Evolutionary conservation across 176 grass and related monocot species (phyloP), one percentile per base, ranked within the genome.

Genomic region (Leersia perrieri): DNA sequence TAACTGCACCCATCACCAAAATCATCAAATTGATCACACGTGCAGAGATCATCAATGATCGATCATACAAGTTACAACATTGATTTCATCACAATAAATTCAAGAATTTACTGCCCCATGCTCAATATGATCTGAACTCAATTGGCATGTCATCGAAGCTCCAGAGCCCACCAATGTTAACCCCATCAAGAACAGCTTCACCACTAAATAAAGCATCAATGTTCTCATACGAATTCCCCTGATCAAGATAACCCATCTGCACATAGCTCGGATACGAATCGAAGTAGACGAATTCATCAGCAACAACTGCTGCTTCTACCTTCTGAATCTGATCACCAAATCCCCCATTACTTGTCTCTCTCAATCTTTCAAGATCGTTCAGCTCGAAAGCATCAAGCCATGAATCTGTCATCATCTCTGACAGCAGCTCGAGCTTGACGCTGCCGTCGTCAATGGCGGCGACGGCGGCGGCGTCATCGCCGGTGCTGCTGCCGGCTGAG

Each of bases 91-190:
- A 35, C 0, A 14, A 49, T 49, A 16, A 49, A 18, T 20, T 20
- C 47, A n/a, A n/a, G n/a, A n/a, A n/a, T n/a, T n/a, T n/a, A 22
- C 18, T 22, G 1, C 45, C 1, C 7, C 47, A 13, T n/a, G n/a
- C 20, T 84, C 72, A 68, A 9, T 84, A 84, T 30, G 58, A 25
- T 41, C 7, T 51, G 5, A 3, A 26, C 25, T 42, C 33, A 33
- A 42, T 75, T 11, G 62, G 72, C 61, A 83, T 30, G 10, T 76
- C 82, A 1, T 84, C 82, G 15, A 84, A 84, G 67, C 47, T 76
- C 72, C 63, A 84, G 27, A 84, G 72, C 3, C 47, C 47, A 18
- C 82, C 82, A 0, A 76, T 42, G 72, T 76, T 76, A 0, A 74
- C 11, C 9, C 32, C 32, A 38, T 74, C 80, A 58, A 74, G 41